Evolutionary conservation across 2,329 filamentous ascomycete genomes (phyloP), one percentile per base, ranked within the genome.

Genomic region (Diaporthe citrichinensis): DNA sequence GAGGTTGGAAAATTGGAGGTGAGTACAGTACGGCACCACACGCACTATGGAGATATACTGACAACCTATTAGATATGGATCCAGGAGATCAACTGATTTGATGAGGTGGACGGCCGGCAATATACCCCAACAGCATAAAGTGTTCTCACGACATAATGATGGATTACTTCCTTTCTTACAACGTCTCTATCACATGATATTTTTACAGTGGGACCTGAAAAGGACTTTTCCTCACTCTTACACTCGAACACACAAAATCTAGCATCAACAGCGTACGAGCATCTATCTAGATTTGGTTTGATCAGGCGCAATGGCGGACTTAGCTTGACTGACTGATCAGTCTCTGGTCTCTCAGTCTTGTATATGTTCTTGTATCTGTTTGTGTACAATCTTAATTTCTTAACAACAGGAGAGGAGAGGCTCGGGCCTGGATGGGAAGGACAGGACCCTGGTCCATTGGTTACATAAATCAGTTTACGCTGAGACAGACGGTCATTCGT

Each of bases 1-100:
- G 96, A 98, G 78, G 94, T 95, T 87, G 95, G 94, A 71, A 98
- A 98, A 90, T 92, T 98, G 92, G 97, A 98, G 91, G 95, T 98
- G 84, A 90, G 94, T 88, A 14, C 23, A 72, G 10, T 1, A 10
- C 53, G 31, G 49, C 25, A 53, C 12, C 39, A 46, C 39, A 5
- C 20, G 9, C 17, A 34, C n/a, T 6, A 49, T 6, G 15, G 65
- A 51, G 6, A 44, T 17, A 39, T 71, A 59, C 81, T 82, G 74
- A 82, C 78, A 51, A 9, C 44, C 31, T 36, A 8, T 55, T 25
- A 84, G 83, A 79, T 84, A 49, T 84, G 83, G 83, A 71, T 84
- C 17, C 81, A 83, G 71, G 82, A 83, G 77, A 61, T 83, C 73
- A 65, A 75, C 58, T 73, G 55, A 76, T 71, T 41, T 28, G n/a